Percentiles rank a stretch among this genome's conserved stretches.
Evolutionary conservation across 1,284 basidiomycete species (phyloP).

Genomic region (Melampsora abietis-canadensis): DNA sequence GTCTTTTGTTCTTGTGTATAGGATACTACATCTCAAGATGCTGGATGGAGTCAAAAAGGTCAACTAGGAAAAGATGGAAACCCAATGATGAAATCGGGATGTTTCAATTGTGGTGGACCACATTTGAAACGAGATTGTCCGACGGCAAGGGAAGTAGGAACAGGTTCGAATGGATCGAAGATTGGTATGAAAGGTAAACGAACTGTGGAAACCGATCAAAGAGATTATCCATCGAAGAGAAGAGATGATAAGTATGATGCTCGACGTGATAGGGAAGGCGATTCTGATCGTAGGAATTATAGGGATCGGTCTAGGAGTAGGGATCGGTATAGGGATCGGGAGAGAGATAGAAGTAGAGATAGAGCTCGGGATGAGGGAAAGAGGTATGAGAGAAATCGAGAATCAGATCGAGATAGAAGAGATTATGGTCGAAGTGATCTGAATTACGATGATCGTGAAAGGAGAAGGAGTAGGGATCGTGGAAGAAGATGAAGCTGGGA

Average conservation of each 20-base stretch:
- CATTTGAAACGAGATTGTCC: slow-evolving; percentile 33
- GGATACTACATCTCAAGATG: slow-evolving; percentile 33
- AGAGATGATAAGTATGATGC: slow-evolving; percentile 5
- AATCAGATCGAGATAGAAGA: not conserved
- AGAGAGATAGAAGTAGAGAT: not conserved
- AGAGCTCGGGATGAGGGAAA: not conserved
- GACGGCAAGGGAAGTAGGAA: not conserved
- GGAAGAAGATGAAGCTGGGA: too few species aligned
- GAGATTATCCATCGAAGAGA: slow-evolving; percentile 35
- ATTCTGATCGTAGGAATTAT: not conserved
- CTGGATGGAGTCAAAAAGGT: slow-evolving; percentile 31
- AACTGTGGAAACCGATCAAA: not conserved
- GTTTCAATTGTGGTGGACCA: slow-evolving; percentile 25
- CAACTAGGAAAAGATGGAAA: not conserved
- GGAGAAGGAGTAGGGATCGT: too few species aligned
- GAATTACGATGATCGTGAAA: not conserved
- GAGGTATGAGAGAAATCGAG: not conserved
- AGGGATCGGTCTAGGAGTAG: not conserved
- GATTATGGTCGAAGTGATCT: not conserved
- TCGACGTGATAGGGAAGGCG: not conserved
- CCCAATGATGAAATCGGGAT: not conserved
- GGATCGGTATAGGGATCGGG: not conserved
- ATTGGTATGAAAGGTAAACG: not conserved
- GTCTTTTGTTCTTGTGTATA: not conserved
- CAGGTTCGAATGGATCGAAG: not conserved